Conservation (phyloP, 345 rosid species). For the Viola odorata region DNA sequence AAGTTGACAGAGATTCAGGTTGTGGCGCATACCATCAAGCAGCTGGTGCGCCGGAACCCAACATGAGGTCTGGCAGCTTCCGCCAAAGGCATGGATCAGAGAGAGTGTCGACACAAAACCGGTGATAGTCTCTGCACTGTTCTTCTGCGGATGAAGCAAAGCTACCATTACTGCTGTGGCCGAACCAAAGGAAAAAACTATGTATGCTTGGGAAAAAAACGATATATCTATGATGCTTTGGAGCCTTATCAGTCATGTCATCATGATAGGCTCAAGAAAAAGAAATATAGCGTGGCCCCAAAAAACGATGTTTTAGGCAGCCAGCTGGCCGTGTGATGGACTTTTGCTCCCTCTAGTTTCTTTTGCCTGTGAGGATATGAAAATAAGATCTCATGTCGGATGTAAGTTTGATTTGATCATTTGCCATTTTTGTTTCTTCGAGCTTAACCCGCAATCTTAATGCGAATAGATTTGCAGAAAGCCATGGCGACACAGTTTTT, state of each 20-base stretch:
- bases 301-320: conserved; percentile 29
- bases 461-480: no score
- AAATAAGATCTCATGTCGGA: conserved; percentile 27
- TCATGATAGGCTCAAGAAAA: conserved; percentile 21
- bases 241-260: conserved; percentile 17
- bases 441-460: no score
- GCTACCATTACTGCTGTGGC: conserved; percentile 23
- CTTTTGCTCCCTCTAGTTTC: conserved; percentile 36
- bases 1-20: conserved; percentile 57
- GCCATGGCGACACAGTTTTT: no score
- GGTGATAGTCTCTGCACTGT: conserved; percentile 28
- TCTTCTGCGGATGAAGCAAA: conserved; percentile 31
- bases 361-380: conserved; percentile 35
- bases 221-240: conserved; percentile 39
- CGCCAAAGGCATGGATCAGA: conserved; percentile 75
- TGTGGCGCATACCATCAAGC: conserved; percentile 57
- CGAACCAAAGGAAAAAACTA: conserved; percentile 32
- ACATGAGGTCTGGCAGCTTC: conserved; percentile 42
- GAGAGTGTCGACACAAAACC: conserved; percentile 57
- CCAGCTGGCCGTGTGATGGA: conserved; percentile 35
- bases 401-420: background rate
- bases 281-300: conserved; percentile 37
- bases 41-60: conserved; percentile 37
- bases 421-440: no score
- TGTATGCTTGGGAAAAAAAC: conserved; percentile 58